These are phyloP conservation scores for Psilocybe azurescens DNA, from an alignment of 768 basidiomycete species.

Conservation along the genomic window DNA sequence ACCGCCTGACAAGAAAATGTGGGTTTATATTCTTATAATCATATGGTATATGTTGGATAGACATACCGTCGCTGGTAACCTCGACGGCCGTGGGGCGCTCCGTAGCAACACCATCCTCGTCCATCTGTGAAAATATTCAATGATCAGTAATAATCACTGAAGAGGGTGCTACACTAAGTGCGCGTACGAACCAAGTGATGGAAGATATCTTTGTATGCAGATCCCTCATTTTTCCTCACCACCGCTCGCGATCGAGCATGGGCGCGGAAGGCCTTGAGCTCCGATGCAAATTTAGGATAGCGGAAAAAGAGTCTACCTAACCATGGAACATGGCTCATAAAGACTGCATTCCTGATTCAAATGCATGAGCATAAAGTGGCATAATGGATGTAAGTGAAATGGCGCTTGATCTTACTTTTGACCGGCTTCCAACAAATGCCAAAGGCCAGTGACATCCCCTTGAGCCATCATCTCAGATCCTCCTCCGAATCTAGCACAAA, in stretches of 20 bases:
- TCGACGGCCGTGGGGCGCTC: conserved; percentile 36
- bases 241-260: conserved; percentile 29
- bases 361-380: not conserved
- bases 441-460: conserved; percentile 31
- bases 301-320: conserved; percentile 22
- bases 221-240: conserved; percentile 31
- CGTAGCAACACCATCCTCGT: conserved; percentile 42
- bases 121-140: conserved; percentile 31
- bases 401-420: conserved; percentile 27
- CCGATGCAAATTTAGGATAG: conserved; percentile 24
- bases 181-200: conserved; percentile 30
- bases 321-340: conserved; percentile 41
- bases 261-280: conserved; percentile 27
- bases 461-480: conserved; percentile 35
- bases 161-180: not conserved
- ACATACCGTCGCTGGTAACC: conserved; percentile 42
- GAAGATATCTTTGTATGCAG: conserved; percentile 34
- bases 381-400: not conserved
- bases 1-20: conserved; percentile 12
- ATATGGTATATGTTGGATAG: not conserved
- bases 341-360: conserved; percentile 35
- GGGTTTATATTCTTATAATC: not conserved
- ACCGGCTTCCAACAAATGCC: conserved; percentile 32
- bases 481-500: conserved; percentile 32
- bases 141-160: not conserved